Base-by-base conservation (phyloP, 2,329 filamentous ascomycete genomes). In the Onygena corvina region DNA sequence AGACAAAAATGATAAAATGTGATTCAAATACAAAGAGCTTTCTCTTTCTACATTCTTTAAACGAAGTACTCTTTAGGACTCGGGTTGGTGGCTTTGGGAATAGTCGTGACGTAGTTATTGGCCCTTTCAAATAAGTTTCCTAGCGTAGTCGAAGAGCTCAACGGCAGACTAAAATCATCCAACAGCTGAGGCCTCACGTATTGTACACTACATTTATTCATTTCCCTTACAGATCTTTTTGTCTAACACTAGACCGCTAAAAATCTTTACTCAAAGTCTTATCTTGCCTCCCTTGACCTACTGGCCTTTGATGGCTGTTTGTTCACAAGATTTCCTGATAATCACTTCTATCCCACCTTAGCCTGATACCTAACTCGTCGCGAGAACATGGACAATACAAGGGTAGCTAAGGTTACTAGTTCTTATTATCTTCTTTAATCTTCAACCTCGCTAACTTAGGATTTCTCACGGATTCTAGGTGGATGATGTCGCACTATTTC, bases 401-500 rank as follows among this genome's bases (percentile, higher is more conserved):
- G 52, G 27, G 54, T 56, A 27, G 54, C 54, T 30, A 56, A 56
- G 50, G 54, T 54, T 29, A 18, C 44, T 14, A 20, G n/a, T 27
- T 2, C 11, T 12, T 30, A 29, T 16, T 18, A 7, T 27, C 14
- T 11, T n/a, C 6, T 44, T 31, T 7, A 12, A 4, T 12, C n/a
- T 18, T 14, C 27, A 6, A 12, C 34, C 4, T 34, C 27, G 20
- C 52, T 53, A 47, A 53, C 40, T 20, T 14, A 12, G 23, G 6
- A 1, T 14, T 20, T 25, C 16, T n/a, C n/a, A 31, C 18, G 16
- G n/a, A 23, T 25, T 18, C 16, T 50, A 74, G 71, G 71, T 73
- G 58, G 70, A 73, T 51, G 71, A 80, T 65, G 77, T 81, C 59
- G 76, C 72, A 56, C 69, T 81, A 50, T 71, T 75, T 58, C 72